These are phyloP conservation scores for Vitis amurensis DNA, from an alignment of 164 flowering plant genomes.

Conservation along the genomic window DNA sequence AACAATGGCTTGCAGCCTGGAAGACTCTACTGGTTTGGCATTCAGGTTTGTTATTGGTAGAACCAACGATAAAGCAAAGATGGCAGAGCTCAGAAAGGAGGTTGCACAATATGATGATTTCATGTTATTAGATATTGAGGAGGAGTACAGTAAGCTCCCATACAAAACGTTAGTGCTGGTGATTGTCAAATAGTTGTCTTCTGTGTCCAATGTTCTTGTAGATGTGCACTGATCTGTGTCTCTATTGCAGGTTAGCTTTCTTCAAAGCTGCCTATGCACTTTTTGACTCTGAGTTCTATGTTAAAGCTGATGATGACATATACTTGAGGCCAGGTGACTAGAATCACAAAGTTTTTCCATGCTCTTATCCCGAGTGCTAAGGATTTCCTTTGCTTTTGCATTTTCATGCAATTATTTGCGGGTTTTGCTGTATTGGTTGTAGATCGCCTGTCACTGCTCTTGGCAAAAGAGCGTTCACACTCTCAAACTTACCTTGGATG, in stretches of 20 bases:
- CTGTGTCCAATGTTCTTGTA: not conserved
- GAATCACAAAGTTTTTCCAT: not conserved
- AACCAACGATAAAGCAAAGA: slow-evolving; percentile 66
- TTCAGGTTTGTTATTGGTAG: slow-evolving; percentile 91
- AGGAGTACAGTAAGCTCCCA: slow-evolving; percentile 88
- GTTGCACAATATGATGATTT: slow-evolving; percentile 83
- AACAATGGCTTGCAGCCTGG: slow-evolving; percentile 61
- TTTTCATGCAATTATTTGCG: not conserved
- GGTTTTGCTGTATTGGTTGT: slow-evolving; percentile 12
- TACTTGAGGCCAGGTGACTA: slow-evolving; percentile 82
- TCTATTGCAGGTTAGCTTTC: slow-evolving; percentile 62
- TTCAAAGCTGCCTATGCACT: slow-evolving; percentile 87
- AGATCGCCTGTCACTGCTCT: slow-evolving; percentile 86
- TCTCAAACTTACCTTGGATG: slow-evolving; percentile 87
- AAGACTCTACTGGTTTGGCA: slow-evolving; percentile 92
- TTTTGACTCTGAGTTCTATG: slow-evolving; percentile 88
- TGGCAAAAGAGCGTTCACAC: slow-evolving; percentile 81
- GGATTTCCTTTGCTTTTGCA: not conserved
- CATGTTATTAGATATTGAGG: slow-evolving; percentile 83
- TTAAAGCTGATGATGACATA: slow-evolving; percentile 96
- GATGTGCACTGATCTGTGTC: not conserved
- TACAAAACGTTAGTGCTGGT: slow-evolving; percentile 83
- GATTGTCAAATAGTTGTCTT: slow-evolving; percentile 3
- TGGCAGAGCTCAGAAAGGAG: slow-evolving; percentile 80
- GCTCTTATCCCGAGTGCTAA: not conserved